A percentile compares a stretch with the other conserved stretches of the same genome.
Conservation (phyloP, 805 yeast genomes). For the Kuraishia capsulata region DNA sequence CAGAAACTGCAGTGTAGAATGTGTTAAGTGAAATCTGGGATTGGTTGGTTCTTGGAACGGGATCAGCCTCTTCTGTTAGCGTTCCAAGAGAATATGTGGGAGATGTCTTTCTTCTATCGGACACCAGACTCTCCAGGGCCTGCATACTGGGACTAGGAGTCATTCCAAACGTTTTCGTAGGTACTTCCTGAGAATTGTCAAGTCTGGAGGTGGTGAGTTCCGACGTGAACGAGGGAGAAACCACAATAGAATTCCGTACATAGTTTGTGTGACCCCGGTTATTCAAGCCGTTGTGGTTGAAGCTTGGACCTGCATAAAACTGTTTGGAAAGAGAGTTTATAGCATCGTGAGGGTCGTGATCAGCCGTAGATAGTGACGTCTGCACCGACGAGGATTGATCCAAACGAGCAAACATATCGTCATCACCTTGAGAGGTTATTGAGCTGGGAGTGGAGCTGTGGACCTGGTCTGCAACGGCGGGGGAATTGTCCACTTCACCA, state of each 20-base stretch:
- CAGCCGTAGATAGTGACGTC: constrained; percentile 23
- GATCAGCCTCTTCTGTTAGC: not conserved
- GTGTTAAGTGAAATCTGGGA: constrained; percentile 15
- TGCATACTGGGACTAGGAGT: constrained; percentile 26
- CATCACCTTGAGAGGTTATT: constrained; percentile 10
- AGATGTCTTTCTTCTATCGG: constrained; percentile 9
- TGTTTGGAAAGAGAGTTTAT: not conserved
- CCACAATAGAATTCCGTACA: constrained; percentile 20
- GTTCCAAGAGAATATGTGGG: not conserved
- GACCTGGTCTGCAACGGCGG: too few relatives aligned
- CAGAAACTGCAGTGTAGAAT: constrained; percentile 20
- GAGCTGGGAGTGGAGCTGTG: constrained; percentile 8
- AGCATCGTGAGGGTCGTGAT: not conserved
- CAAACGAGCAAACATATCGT: constrained; percentile 22
- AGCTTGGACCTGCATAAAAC: constrained; percentile 21
- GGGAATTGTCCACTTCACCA: too few relatives aligned
- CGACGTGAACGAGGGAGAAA: constrained; percentile 22
- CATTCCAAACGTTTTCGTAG: constrained; percentile 21
- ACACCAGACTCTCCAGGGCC: constrained; percentile 22
- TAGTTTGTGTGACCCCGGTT: constrained; percentile 18
- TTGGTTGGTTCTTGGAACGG: constrained; percentile 1
- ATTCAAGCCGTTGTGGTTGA: constrained; percentile 11
- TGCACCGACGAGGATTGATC: constrained; percentile 27
- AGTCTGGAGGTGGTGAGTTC: constrained; percentile 6
- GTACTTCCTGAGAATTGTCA: constrained; percentile 12